phyloP scores from a whole-genome alignment of 345 rosid genomes.

The Gossypium anomalum region DNA sequence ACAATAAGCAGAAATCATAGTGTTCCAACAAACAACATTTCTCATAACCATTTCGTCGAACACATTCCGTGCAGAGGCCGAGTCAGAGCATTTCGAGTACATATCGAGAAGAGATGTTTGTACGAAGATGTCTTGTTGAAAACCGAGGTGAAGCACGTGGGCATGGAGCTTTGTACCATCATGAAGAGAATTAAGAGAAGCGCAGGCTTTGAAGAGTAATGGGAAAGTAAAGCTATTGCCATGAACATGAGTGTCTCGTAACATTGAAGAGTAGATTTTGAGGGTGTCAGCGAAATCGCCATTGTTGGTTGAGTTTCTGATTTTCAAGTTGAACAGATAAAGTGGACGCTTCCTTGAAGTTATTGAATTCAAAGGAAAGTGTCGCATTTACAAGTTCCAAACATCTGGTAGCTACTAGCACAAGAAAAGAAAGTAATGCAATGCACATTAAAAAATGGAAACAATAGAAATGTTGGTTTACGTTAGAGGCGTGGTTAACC shows the following conservation, averaged over 20 bases:
- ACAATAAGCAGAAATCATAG: constrained; percentile 13
- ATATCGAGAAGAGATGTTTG: background rate
- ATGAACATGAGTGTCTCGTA: background rate
- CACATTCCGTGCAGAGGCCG: background rate
- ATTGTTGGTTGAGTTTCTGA: background rate
- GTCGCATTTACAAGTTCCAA: background rate
- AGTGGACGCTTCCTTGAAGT: constrained; percentile 1
- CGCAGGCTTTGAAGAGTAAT: constrained; percentile 14
- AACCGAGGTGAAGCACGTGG: constrained; percentile 5
- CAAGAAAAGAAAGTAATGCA: background rate
- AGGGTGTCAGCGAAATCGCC: constrained; percentile 3
- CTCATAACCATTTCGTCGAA: constrained; percentile 5
- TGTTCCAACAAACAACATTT: constrained; percentile 1
- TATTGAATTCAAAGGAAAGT: background rate
- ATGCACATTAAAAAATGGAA: too few species aligned
- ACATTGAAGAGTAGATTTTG: constrained; percentile 7
- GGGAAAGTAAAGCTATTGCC: constrained; percentile 17
- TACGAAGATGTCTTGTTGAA: constrained; percentile 8
- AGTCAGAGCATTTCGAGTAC: constrained; percentile 6
- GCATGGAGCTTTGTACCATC: constrained; percentile 8
- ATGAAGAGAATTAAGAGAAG: background rate
- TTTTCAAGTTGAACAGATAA: constrained; percentile 2
- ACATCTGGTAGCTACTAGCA: background rate
- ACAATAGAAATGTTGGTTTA: too few species aligned
- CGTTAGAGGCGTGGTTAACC: too few species aligned